Base-by-base conservation (phyloP, 805 yeast genomes). In the Candida ovalis region DNA sequence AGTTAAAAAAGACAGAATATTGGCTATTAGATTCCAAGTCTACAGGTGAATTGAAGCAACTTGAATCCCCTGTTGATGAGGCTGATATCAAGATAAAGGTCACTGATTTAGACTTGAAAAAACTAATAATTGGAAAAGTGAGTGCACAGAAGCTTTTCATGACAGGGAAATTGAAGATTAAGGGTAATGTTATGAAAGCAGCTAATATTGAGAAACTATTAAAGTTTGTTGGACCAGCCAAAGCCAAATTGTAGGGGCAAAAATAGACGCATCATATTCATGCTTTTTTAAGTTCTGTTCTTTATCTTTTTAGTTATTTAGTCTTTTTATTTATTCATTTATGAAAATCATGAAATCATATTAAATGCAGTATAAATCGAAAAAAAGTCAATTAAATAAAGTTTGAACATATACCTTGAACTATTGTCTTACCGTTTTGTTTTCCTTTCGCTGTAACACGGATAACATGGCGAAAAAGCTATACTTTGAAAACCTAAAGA, bases 121-220 rank as follows among this genome's bases (percentile, higher is more conserved):
- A 77, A 64, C 77, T 88, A 57, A 86, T 86, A 46, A 71, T 74
- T 52, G 95, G 95, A 53, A 86, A 87, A 75, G 82, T 89, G 54
- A 84, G 84, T 67, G 88, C 96, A 42, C 96, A 88, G 70, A 84
- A 82, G 71, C 77, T 88, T 61, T 88, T 87, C 68, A 80, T 88
- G 86, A 72, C 78, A 59, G 96, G 96, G 38, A 85, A 84, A 69
- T 78, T 88, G 68, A 88, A 87, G 76, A 83, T 88, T 55, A 86
- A 84, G 75, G 96, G 96, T 56, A 87, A 89, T 72, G 84, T 88
- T 72, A 86, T 86, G 91, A 88, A 88, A 76, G 96, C 96, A 46
- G 80, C 91, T 40, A 79, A 80, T 50, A 79, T 86, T 51, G 92
- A 86, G 68, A 71, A 76, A 43, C 79, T 86, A 43, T 76, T 86